These are phyloP conservation scores for Tylopilus subfusipes DNA, from an alignment of 768 basidiomycete genomes.

Conservation along the genomic window DNA sequence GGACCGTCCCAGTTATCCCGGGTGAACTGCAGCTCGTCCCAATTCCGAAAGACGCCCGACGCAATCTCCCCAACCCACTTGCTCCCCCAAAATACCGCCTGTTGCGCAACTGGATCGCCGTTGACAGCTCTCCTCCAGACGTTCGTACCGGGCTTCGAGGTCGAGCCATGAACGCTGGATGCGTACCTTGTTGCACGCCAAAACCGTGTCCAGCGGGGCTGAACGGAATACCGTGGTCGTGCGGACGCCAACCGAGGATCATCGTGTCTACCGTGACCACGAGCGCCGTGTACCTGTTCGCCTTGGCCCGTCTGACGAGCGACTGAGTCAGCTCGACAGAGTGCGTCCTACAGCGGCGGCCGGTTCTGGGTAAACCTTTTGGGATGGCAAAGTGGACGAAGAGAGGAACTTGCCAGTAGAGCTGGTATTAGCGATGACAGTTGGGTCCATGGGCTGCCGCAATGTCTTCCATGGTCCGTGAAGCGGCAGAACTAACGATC, in stretches of 20 bases:
- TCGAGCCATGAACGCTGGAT: conserved; percentile 33
- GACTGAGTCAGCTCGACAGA: conserved; percentile 30
- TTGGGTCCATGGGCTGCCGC: conserved; percentile 36
- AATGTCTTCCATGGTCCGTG: conserved; percentile 44
- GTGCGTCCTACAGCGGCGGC: neutral
- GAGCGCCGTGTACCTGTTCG: conserved; percentile 39
- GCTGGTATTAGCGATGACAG: conserved; percentile 47
- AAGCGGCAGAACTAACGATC: conserved; percentile 27
- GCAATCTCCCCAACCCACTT: conserved; percentile 39
- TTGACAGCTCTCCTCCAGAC: conserved; percentile 20
- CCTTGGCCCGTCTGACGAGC: conserved; percentile 41
- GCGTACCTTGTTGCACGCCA: conserved; percentile 38
- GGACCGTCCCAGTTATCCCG: conserved; percentile 47
- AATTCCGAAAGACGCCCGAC: conserved; percentile 22
- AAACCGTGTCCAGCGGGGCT: conserved; percentile 29
- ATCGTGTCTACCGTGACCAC: conserved; percentile 31
- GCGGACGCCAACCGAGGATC: neutral
- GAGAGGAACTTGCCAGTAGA: conserved; percentile 37
- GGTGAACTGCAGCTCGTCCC: conserved; percentile 38
- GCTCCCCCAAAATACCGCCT: conserved; percentile 16
- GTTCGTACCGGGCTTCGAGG: conserved; percentile 28
- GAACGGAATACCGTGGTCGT: conserved; percentile 39
- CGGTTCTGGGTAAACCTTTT: neutral
- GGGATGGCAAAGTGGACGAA: neutral
- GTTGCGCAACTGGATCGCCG: conserved; percentile 33